Evolutionary conservation across 306 rosid species (phyloP).

Genomic region (Rosa multiflora): DNA sequence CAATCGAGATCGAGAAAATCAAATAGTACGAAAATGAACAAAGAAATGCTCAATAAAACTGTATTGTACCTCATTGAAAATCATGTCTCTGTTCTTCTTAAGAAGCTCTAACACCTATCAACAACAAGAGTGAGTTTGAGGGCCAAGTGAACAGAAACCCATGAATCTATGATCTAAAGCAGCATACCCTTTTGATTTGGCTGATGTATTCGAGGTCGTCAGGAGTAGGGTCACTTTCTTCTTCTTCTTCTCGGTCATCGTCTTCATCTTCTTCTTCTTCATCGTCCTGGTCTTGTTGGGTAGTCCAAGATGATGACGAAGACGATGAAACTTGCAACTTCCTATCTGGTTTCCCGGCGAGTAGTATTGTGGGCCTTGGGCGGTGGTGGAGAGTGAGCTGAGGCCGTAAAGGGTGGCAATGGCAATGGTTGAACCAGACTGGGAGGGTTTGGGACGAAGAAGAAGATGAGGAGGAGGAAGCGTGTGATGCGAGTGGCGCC

Average conservation of each 20-base stretch:
- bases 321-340: conserved; percentile 11
- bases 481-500: conserved; percentile 22
- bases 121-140: neutral
- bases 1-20: neutral
- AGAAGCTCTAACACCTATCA: conserved; percentile 83
- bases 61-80: conserved; percentile 69
- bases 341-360: neutral
- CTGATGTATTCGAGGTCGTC: conserved; percentile 60
- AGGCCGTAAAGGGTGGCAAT: conserved; percentile 24
- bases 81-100: conserved; percentile 80
- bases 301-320: conserved; percentile 20
- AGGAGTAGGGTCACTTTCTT: conserved; percentile 33
- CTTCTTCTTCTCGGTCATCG: neutral
- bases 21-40: neutral
- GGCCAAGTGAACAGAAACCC: neutral
- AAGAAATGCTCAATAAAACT: neutral
- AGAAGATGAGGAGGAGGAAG: conserved; percentile 25
- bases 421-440: neutral
- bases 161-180: neutral
- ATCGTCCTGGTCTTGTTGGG: conserved; percentile 24
- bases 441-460: conserved; percentile 13
- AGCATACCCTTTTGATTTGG: conserved; percentile 64
- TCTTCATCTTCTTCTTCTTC: neutral
- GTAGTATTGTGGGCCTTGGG: neutral
- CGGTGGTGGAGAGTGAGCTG: conserved; percentile 28